Base-by-base conservation (phyloP, 108 stramenopile species). In the Nannochloropsis salina region DNA sequence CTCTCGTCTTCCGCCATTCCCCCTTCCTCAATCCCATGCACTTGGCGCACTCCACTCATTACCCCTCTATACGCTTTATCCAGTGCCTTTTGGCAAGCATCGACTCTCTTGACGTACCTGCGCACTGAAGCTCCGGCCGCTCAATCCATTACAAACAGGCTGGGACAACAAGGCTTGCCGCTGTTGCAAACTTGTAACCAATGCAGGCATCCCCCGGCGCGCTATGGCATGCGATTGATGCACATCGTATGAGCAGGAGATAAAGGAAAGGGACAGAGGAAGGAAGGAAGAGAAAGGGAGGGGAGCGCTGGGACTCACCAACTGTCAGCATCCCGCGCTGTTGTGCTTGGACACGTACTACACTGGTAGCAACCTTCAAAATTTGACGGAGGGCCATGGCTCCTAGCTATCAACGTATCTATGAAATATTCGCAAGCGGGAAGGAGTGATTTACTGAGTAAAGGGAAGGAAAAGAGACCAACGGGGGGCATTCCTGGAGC, bases 291-390 rank as follows among this genome's bases (percentile, higher is more conserved):
- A n/a, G 61, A n/a, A 74, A n/a, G 61, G 61, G n/a, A n/a, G 8
- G 61, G 8, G 61, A n/a, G 61, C 10, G 47, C 47, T 15, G n/a
- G 2, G 61, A 74, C 61, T 15, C 61, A 74, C 61, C 61, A 2
- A 74, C 61, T 74, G 61, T 74, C 61, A 74, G 15, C 20, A 74
- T 74, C 61, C 61, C 61, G 20, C 61, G 61, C n/a, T 74, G 61
- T n/a, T 74, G 61, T 74, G 61, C 61, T n/a, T 74, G 61, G 61
- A n/a, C 15, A n/a, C 61, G 61, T 15, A n/a, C 61, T 15, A 2
- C 61, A 74, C 61, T 74, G 2, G 61, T n/a, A 2, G 61, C 61
- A 15, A 74, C 20, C 61, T 74, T 74, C 61, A 74, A n/a, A 74
- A 74, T n/a, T 74, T 74, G 61, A 74, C 61, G 61, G 61, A 74